A percentile compares a stretch with the other conserved stretches of the same genome.
Conservation (phyloP, 2,329 filamentous ascomycete genomes). For the Blastomyces emzantsi region DNA sequence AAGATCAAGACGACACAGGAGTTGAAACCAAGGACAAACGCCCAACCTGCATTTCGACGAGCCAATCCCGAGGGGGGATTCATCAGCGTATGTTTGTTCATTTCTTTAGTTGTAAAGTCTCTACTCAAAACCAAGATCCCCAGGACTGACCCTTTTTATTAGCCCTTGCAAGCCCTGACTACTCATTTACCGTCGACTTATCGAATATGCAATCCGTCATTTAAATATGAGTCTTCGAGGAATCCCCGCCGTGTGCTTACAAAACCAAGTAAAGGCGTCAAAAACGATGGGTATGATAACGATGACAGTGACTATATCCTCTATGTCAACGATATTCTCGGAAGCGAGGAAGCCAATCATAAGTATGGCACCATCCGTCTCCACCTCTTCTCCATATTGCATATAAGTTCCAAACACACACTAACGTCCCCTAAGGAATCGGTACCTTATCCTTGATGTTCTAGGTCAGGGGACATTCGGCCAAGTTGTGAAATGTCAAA, state of each 20-base stretch:
- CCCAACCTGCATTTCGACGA: slow-evolving; percentile 81
- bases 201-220: slow-evolving; percentile 93
- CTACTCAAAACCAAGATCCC: background rate
- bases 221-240: slow-evolving; percentile 97
- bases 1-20: slow-evolving; percentile 66
- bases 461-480: slow-evolving; percentile 96
- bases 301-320: slow-evolving; percentile 99
- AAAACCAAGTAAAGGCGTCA: slow-evolving; percentile 95
- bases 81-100: slow-evolving; percentile 64
- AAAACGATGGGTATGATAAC: slow-evolving; percentile 98
- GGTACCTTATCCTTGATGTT: slow-evolving; percentile 94
- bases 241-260: slow-evolving; percentile 93
- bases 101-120: background rate
- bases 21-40: slow-evolving; percentile 70
- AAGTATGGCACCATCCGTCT: slow-evolving; percentile 52
- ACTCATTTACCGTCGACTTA: slow-evolving; percentile 90
- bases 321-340: slow-evolving; percentile 97
- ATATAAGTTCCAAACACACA: slow-evolving; percentile 2
- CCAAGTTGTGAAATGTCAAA: slow-evolving; percentile 98
- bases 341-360: slow-evolving; percentile 94
- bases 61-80: slow-evolving; percentile 96
- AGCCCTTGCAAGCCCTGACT: slow-evolving; percentile 93
- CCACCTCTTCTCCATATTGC: background rate
- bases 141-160: slow-evolving; percentile 10
- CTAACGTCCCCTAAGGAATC: slow-evolving; percentile 52